Base-by-base conservation (phyloP, 179 eudicot species). In the Silene noctiflora region DNA sequence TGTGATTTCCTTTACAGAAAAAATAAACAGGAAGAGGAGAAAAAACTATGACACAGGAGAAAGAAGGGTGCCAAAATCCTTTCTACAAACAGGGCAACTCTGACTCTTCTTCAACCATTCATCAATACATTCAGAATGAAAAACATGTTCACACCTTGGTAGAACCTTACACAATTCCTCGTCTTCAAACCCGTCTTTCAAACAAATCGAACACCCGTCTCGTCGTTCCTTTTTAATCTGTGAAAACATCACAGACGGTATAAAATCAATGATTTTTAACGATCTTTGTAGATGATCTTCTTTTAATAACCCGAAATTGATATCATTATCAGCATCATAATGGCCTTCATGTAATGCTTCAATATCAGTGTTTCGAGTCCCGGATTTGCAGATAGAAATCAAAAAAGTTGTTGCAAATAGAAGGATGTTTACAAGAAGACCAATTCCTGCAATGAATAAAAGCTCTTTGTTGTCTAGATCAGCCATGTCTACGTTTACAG, bases 71-170 rank as follows among this genome's bases (percentile, higher is more conserved):
- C 66, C 2, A 19, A 77, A 77, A 68, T 73, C 44, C 60, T 76
- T 81, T 22, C 83, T 64, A 35, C 83, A 81, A 77, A 81, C 80
- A 59, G 83, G 80, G 74, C 83, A 81, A 68, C 74, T 81, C 74
- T 67, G 77, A 2, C 65, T 48, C 8, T 59, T 76, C 66, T 67
- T 72, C 46, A 81, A 67, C 83, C 83, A 81, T 53, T 67, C 33
- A 81, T 81, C 80, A 46, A 81, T 77, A 77, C 83, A 81, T 46
- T 71, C 76, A 35, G 76, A 64, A 80, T 80, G 83, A 71, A 76
- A 80, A 4, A 80, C 62, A 76, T 81, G 83, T 63, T 61, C 19
- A 74, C 83, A 81, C 69, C 70, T 80, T 7, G 83, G 83, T 31
- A 81, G 59, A 60, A 76, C 55, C 39, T 77, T 76, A 73, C 83